A percentile compares a stretch with the other conserved stretches of the same genome.
phyloP scores from a whole-genome alignment of 2,329 filamentous ascomycete species.

The Fusarium anthophilum region DNA sequence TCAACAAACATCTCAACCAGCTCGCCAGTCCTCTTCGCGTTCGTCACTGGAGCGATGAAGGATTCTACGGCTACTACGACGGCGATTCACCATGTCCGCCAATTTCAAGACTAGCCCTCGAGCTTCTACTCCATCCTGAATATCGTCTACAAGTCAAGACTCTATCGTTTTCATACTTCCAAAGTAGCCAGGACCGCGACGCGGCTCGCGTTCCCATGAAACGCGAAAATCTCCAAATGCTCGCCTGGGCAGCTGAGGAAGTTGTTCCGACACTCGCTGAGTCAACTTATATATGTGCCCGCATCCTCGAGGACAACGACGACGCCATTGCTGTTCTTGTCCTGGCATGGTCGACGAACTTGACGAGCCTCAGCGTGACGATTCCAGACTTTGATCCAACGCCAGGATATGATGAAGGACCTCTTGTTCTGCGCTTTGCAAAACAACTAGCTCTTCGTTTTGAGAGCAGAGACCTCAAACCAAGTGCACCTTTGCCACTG shows the following conservation, averaged over 20 bases:
- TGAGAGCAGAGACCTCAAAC: rapidly evolving
- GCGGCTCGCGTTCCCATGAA: neutral
- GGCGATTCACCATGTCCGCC: neutral
- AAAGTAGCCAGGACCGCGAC: neutral
- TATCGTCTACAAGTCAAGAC: neutral
- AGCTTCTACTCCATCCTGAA: neutral
- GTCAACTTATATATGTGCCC: neutral
- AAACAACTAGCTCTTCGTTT: neutral
- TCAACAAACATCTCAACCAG: neutral
- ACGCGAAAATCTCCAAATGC: neutral
- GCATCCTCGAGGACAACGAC: neutral
- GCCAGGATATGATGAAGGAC: rapidly evolving
- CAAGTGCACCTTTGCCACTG: neutral
- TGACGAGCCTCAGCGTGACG: neutral
- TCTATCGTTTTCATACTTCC: neutral
- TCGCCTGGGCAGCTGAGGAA: neutral
- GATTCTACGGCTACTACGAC: neutral
- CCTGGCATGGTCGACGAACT: neutral
- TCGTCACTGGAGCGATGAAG: neutral
- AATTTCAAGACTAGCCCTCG: neutral
- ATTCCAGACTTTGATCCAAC: neutral
- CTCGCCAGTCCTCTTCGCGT: neutral
- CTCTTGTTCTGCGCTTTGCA: neutral
- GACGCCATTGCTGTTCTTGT: neutral
- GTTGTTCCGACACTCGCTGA: neutral